phyloP scores from a whole-genome alignment of 345 rosid species.

The Geranium rotundifolium region DNA sequence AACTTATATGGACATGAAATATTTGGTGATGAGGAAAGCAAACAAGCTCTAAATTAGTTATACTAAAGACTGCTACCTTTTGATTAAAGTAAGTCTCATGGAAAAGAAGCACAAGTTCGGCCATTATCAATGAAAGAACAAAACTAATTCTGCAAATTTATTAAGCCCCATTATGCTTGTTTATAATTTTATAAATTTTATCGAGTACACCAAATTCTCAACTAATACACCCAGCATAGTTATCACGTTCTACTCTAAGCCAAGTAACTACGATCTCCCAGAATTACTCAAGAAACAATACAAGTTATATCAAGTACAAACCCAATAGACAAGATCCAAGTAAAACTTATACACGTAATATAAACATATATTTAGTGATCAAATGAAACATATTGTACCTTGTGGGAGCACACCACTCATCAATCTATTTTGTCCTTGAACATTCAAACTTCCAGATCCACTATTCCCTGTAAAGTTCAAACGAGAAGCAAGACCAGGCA shows the following conservation, averaged over 20 bases:
- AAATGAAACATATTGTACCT: slow-evolving; percentile 28
- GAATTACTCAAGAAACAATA: not conserved
- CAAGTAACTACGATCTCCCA: not conserved
- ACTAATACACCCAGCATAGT: not conserved
- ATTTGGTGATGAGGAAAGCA: too few species aligned
- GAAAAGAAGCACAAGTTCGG: not conserved
- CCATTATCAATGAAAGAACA: not conserved
- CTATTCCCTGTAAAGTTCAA: slow-evolving; percentile 56
- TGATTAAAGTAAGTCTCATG: not conserved
- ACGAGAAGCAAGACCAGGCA: slow-evolving; percentile 80
- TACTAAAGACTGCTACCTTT: not conserved
- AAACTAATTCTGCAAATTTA: too few species aligned
- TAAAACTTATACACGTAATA: not conserved
- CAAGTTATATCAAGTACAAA: not conserved
- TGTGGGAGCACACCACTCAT: slow-evolving; percentile 82
- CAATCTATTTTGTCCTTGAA: slow-evolving; percentile 86
- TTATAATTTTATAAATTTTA: too few species aligned
- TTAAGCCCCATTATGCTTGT: too few species aligned
- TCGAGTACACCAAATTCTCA: not conserved
- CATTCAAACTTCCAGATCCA: slow-evolving; percentile 72
- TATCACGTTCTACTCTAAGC: not conserved
- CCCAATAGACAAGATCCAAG: too few species aligned
- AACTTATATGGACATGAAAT: not conserved
- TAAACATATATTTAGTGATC: not conserved
- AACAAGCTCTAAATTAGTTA: too few species aligned